Percentiles rank a stretch among this genome's conserved stretches.
phyloP scores from a whole-genome alignment of 2,329 filamentous ascomycete genomes.

The Epichloe coenophiala region DNA sequence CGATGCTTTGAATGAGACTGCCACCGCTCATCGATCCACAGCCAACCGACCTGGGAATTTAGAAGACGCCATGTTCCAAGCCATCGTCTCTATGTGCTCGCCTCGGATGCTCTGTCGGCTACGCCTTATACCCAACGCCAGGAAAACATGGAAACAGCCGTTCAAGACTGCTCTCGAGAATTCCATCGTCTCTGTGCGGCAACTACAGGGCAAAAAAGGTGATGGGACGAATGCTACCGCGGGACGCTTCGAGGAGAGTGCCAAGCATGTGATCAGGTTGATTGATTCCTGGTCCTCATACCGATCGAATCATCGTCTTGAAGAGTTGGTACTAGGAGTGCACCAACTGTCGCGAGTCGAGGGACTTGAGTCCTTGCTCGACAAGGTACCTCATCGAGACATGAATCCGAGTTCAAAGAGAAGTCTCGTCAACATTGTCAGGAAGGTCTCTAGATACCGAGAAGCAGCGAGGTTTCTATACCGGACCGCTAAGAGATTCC shows the following conservation, averaged over 20 bases:
- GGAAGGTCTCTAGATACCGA: slow-evolving; percentile 24
- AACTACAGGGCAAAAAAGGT: neutral
- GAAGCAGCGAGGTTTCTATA: slow-evolving; percentile 21
- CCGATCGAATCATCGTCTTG: neutral
- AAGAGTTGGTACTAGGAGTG: slow-evolving; percentile 10
- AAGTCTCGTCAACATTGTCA: slow-evolving; percentile 19
- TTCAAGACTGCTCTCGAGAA: neutral
- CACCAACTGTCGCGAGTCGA: slow-evolving; percentile 10
- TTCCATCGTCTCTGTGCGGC: neutral
- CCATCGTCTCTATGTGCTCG: slow-evolving; percentile 19
- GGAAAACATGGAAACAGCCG: neutral
- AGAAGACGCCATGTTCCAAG: slow-evolving; percentile 11
- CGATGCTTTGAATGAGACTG: neutral
- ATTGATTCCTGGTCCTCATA: neutral
- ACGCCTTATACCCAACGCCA: slow-evolving; percentile 6
- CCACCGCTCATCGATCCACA: neutral
- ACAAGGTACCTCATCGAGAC: neutral
- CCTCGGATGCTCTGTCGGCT: slow-evolving; percentile 16
- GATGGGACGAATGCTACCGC: neutral
- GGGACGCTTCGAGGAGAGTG: neutral
- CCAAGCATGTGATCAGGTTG: neutral
- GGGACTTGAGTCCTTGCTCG: slow-evolving; percentile 10
- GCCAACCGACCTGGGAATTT: neutral
- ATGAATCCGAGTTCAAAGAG: slow-evolving; percentile 7
- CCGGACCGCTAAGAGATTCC: slow-evolving; percentile 16